A percentile compares a stretch with the other conserved stretches of the same genome.
These are phyloP conservation scores for Venturia effusa DNA, from an alignment of 2,329 filamentous ascomycete species.

Conservation along the genomic window DNA sequence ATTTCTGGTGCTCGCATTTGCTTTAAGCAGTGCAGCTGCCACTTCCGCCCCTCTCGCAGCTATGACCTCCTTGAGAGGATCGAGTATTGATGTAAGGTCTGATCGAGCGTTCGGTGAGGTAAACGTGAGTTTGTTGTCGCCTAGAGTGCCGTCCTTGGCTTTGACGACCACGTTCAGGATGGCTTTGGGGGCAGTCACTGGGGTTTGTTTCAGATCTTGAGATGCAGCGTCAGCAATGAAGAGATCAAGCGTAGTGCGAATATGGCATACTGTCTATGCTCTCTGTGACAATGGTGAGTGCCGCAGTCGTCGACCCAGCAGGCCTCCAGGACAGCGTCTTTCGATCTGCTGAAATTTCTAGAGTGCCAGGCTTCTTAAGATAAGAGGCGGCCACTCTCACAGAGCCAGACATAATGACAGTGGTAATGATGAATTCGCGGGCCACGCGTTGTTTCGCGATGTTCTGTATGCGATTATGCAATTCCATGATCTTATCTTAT, in stretches of 20 bases:
- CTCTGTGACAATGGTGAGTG: neutral
- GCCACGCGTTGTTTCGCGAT: neutral
- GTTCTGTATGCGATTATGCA: neutral
- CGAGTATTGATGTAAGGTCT: constrained; percentile 79
- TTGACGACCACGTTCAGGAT: neutral
- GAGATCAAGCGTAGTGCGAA: neutral
- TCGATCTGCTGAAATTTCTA: neutral
- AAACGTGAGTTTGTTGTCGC: constrained; percentile 67
- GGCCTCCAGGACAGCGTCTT: neutral
- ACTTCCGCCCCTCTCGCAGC: constrained; percentile 33
- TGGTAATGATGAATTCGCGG: neutral
- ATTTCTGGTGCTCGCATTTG: constrained; percentile 41
- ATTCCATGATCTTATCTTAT: neutral
- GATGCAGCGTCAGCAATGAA: neutral
- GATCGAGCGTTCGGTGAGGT: constrained; percentile 64
- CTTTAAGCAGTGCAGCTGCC: constrained; percentile 12
- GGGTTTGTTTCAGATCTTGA: neutral
- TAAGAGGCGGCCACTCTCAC: neutral
- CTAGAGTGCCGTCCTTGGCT: neutral
- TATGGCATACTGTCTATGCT: neutral
- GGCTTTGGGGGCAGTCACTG: neutral
- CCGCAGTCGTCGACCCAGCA: neutral
- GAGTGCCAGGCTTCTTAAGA: neutral
- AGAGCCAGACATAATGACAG: neutral
- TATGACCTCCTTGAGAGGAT: constrained; percentile 68